These are phyloP conservation scores for Akanthomyces muscarius DNA, from an alignment of 2,329 filamentous ascomycete species.

Conservation along the genomic window DNA sequence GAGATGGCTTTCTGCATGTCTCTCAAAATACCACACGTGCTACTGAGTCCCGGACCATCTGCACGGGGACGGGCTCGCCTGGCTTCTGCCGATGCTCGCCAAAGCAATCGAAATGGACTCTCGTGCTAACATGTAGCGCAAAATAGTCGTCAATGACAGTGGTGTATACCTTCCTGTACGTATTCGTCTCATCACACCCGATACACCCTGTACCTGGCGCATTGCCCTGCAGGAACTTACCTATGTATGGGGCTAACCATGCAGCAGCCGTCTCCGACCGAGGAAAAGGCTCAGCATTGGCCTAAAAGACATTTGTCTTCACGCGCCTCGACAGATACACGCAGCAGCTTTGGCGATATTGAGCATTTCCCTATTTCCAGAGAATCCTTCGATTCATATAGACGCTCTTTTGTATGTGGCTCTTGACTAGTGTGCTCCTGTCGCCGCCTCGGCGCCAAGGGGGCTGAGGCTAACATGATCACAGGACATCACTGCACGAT, in stretches of 20 bases:
- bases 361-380: conserved; percentile 94
- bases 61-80: neutral
- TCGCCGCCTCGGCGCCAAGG: neutral
- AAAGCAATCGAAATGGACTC: neutral
- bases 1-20: neutral
- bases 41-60: neutral
- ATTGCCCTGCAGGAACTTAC: neutral
- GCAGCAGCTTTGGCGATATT: conserved; percentile 69
- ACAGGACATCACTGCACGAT: conserved; percentile 86
- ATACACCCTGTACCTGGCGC: neutral
- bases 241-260: conserved; percentile 13
- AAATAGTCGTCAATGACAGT: conserved; percentile 86
- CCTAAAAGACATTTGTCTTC: conserved; percentile 50
- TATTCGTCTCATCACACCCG: neutral
- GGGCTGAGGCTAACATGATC: conserved; percentile 6
- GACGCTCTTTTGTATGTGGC: conserved; percentile 81
- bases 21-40: neutral
- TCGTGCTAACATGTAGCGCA: conserved; percentile 21
- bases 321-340: conserved; percentile 51
- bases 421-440: neutral
- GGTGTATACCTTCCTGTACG: conserved; percentile 89
- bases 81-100: neutral
- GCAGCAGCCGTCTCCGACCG: conserved; percentile 74
- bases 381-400: conserved; percentile 95
- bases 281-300: conserved; percentile 76